phyloP scores from a whole-genome alignment of 495 filamentous ascomycete species.

The Penicillium atrosanguineum region DNA sequence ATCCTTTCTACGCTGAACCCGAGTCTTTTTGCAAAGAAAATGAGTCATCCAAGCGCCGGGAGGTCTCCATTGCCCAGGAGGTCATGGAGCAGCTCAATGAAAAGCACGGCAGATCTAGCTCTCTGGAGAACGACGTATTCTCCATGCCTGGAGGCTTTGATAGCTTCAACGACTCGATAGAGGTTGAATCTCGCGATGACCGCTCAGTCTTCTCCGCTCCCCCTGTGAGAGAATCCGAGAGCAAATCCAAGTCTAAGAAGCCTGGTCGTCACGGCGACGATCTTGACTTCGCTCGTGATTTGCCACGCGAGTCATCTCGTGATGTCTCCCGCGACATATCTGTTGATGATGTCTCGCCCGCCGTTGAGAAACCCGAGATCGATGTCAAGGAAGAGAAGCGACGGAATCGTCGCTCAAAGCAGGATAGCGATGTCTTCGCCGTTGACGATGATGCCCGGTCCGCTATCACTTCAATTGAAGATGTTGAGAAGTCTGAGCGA shows the following conservation, averaged over 20 bases:
- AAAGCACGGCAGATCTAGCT: constrained; percentile 12
- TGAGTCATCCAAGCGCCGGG: constrained; percentile 1
- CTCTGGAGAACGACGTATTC: constrained; percentile 26
- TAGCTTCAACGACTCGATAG: constrained; percentile 16
- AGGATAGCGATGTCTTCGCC: constrained; percentile 21
- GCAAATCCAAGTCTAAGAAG: constrained; percentile 21
- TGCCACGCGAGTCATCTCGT: not conserved
- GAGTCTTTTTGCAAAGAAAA: constrained; percentile 13
- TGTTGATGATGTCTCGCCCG: not conserved
- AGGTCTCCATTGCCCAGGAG: constrained; percentile 29
- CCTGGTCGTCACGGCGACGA: constrained; percentile 22
- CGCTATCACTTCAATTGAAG: constrained; percentile 16
- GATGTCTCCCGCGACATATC: not conserved
- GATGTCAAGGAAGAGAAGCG: constrained; percentile 19
- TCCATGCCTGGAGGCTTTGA: constrained; percentile 46
- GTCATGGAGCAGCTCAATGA: constrained; percentile 29
- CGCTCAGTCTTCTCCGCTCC: constrained; percentile 29
- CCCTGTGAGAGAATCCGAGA: constrained; percentile 11
- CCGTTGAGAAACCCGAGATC: constrained; percentile 7
- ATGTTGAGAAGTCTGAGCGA: constrained; percentile 19
- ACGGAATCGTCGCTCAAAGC: constrained; percentile 32
- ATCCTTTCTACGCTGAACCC: constrained; percentile 23
- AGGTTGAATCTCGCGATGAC: constrained; percentile 10
- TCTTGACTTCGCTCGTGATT: constrained; percentile 18
- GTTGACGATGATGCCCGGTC: constrained; percentile 19